A percentile compares a stretch with the other conserved stretches of the same genome.
These are phyloP conservation scores for Leccinum pachyderme DNA, from an alignment of 1,284 basidiomycete genomes.

Conservation along the genomic window DNA sequence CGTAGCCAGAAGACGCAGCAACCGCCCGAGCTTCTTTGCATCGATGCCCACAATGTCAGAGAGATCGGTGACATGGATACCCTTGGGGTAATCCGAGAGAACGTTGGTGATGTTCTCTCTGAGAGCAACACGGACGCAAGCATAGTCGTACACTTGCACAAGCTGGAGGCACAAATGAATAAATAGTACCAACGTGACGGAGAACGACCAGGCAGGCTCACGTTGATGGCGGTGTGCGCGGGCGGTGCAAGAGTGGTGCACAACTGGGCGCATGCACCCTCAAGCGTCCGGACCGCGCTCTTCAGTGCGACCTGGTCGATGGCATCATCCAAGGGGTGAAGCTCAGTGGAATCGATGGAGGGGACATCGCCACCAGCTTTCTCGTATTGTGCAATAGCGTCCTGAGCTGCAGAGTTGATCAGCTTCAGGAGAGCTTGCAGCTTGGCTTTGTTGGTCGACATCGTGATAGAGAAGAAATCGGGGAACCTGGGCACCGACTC, in stretches of 20 bases:
- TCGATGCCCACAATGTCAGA: slow-evolving; percentile 28
- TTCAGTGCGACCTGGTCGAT: slow-evolving; percentile 26
- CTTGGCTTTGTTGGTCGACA: slow-evolving; percentile 25
- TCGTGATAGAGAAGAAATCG: slow-evolving; percentile 1
- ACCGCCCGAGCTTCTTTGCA: slow-evolving; percentile 29
- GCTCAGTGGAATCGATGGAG: slow-evolving; percentile 21
- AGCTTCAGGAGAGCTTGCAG: slow-evolving; percentile 26
- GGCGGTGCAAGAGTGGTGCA: slow-evolving; percentile 32
- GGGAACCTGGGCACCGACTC: neutral
- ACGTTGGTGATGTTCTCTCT: slow-evolving; percentile 31
- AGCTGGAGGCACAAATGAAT: slow-evolving; percentile 10
- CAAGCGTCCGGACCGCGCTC: slow-evolving; percentile 26
- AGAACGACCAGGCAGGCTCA: slow-evolving; percentile 4
- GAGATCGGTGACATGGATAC: slow-evolving; percentile 34
- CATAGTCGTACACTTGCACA: slow-evolving; percentile 25
- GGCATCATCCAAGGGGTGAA: slow-evolving; percentile 25
- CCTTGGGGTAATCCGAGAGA: slow-evolving; percentile 27
- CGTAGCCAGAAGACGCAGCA: slow-evolving; percentile 37
- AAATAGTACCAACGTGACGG: neutral
- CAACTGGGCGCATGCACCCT: slow-evolving; percentile 30
- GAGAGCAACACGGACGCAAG: slow-evolving; percentile 33
- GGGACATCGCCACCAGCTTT: slow-evolving; percentile 23
- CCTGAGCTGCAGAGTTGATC: slow-evolving; percentile 25
- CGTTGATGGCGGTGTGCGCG: slow-evolving; percentile 28
- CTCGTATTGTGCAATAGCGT: slow-evolving; percentile 29